These are phyloP conservation scores for Cotoneaster glaucophyllus DNA, from an alignment of 306 rosid species.

Conservation along the genomic window DNA sequence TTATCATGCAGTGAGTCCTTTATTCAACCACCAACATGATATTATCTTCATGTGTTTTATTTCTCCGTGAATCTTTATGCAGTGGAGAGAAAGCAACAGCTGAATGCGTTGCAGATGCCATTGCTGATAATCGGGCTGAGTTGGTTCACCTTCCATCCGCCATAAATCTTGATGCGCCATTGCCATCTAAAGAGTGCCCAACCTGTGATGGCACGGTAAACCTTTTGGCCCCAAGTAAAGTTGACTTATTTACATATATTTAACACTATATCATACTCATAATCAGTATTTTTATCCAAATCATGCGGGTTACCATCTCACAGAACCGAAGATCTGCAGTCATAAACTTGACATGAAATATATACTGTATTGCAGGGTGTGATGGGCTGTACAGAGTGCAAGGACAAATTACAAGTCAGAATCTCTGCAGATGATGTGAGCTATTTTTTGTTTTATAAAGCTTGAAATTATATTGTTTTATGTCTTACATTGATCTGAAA, in stretches of 20 bases:
- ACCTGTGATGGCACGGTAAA: conserved; percentile 92
- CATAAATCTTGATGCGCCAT: conserved; percentile 50
- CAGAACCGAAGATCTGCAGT: background rate
- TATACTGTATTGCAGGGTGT: conserved; percentile 66
- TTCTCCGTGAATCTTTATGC: conserved; percentile 25
- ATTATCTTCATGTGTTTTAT: conserved; percentile 6
- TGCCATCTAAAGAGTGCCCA: conserved; percentile 91
- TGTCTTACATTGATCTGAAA: background rate
- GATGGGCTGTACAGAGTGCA: conserved; percentile 92
- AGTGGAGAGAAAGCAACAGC: conserved; percentile 95
- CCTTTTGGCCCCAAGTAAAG: background rate
- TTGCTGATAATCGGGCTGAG: conserved; percentile 72
- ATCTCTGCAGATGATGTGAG: conserved; percentile 95
- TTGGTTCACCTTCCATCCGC: conserved; percentile 83
- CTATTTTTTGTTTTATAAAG: conserved; percentile 1
- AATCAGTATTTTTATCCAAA: background rate
- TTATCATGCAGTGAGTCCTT: background rate
- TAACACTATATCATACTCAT: background rate
- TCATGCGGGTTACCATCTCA: background rate
- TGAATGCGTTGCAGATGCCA: conserved; percentile 80
- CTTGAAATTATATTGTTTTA: background rate
- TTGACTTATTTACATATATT: background rate
- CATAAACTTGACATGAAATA: conserved; percentile 15
- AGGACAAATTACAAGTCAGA: conserved; percentile 67
- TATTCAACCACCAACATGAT: background rate